A percentile compares a stretch with the other conserved stretches of the same genome.
phyloP scores from a whole-genome alignment of 2,329 filamentous ascomycete species.

The Penicillium glabrum region DNA sequence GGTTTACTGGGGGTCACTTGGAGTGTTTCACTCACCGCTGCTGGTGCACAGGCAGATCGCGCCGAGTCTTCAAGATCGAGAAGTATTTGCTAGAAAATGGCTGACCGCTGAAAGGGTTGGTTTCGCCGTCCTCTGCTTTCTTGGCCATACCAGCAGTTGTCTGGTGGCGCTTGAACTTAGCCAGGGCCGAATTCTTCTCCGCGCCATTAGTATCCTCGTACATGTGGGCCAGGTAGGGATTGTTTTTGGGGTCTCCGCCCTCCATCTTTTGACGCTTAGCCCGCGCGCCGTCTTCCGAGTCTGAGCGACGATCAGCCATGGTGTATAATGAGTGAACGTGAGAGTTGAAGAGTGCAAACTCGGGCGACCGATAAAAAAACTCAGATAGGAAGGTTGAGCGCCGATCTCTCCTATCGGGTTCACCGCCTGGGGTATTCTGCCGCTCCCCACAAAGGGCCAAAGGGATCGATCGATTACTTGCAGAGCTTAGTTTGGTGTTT shows the following conservation, averaged over 20 bases:
- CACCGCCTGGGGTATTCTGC: slow-evolving; percentile 31
- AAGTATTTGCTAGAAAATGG: slow-evolving; percentile 83
- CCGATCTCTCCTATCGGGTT: slow-evolving; percentile 26
- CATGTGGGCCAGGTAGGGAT: slow-evolving; percentile 92
- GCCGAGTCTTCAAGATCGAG: slow-evolving; percentile 77
- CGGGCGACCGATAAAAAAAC: slow-evolving; percentile 21
- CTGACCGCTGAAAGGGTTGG: slow-evolving; percentile 81
- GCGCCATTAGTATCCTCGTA: slow-evolving; percentile 50
- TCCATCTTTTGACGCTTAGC: slow-evolving; percentile 57
- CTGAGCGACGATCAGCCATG: slow-evolving; percentile 60
- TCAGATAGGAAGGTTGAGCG: slow-evolving; percentile 35
- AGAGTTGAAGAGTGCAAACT: slow-evolving; percentile 16
- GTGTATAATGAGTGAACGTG: slow-evolving; percentile 11
- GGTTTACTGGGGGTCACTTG: background rate
- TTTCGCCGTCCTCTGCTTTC: slow-evolving; percentile 73
- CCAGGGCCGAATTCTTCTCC: slow-evolving; percentile 53
- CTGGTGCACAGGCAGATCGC: slow-evolving; percentile 86
- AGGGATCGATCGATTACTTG: slow-evolving; percentile 22
- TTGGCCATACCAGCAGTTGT: slow-evolving; percentile 76
- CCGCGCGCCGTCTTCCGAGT: slow-evolving; percentile 50
- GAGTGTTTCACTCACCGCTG: slow-evolving; percentile 63
- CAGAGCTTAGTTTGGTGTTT: background rate
- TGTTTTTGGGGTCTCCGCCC: slow-evolving; percentile 55
- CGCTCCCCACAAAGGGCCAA: slow-evolving; percentile 33
- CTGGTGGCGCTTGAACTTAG: slow-evolving; percentile 70